These are phyloP conservation scores for Hypoxylon lenormandii DNA, from an alignment of 495 filamentous ascomycete species.

Conservation along the genomic window DNA sequence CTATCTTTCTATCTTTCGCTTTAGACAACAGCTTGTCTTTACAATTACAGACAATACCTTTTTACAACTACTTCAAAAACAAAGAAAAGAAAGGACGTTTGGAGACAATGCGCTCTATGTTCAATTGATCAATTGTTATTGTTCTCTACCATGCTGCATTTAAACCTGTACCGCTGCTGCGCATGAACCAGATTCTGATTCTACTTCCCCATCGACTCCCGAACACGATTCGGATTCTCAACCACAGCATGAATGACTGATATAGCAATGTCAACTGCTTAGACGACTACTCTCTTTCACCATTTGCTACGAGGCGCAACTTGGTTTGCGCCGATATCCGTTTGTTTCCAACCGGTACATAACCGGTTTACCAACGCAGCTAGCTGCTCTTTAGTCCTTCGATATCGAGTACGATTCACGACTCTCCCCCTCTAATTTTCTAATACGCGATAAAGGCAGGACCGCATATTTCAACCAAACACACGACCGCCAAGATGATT, in stretches of 20 bases:
- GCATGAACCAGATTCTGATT: constrained; percentile 23
- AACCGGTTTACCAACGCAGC: constrained; percentile 14
- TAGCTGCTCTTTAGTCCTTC: constrained; percentile 24
- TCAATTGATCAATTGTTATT: constrained; percentile 28
- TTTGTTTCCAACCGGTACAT: constrained; percentile 1
- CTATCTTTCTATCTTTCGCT: constrained; percentile 7
- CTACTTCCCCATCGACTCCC: constrained; percentile 2
- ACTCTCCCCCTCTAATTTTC: constrained; percentile 21
- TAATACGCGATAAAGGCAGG: constrained; percentile 24
- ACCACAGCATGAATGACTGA: constrained; percentile 22
- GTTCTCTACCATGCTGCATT: constrained; percentile 29
- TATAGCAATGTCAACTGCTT: constrained; percentile 2
- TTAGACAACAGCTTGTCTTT: constrained; percentile 23
- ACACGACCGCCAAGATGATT: constrained; percentile 40
- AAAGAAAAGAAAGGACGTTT: constrained; percentile 9
- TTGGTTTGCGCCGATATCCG: constrained; percentile 2
- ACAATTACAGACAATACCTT: constrained; percentile 20
- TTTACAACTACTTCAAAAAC: constrained; percentile 11
- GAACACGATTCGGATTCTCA: constrained; percentile 1
- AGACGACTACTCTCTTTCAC: constrained; percentile 3
- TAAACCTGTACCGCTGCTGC: constrained; percentile 15
- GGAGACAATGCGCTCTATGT: constrained; percentile 32
- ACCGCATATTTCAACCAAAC: constrained; percentile 15
- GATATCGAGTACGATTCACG: constrained; percentile 13
- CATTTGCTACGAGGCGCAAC: neutral